Conservation (phyloP, 306 rosid genomes). For the Pterocarpus macrocarpus region DNA sequence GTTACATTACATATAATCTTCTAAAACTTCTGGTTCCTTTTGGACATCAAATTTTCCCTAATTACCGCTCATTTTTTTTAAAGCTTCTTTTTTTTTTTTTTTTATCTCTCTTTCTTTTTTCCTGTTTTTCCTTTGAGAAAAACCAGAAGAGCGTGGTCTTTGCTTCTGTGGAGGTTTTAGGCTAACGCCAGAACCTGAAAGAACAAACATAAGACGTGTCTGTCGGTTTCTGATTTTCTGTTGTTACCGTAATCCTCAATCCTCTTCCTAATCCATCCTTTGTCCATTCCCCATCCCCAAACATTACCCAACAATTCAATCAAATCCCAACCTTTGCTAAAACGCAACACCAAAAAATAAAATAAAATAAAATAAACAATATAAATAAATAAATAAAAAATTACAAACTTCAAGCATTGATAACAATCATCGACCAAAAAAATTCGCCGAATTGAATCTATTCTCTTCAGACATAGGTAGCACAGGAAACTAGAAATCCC, state of each 20-base stretch:
- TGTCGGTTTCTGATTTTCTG: slow-evolving; percentile 22
- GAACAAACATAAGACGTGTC: slow-evolving; percentile 6
- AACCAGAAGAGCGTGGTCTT: slow-evolving; percentile 26
- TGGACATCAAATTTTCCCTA: neutral
- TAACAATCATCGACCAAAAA: slow-evolving; percentile 32
- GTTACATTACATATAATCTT: neutral
- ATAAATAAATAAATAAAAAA: neutral
- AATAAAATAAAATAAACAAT: neutral
- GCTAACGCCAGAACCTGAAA: slow-evolving; percentile 10
- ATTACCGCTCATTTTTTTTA: neutral
- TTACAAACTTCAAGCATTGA: slow-evolving; percentile 33
- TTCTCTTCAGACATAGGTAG: neutral
- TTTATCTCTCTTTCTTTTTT: neutral
- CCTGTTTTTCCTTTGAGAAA: neutral
- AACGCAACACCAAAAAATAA: slow-evolving; percentile 10
- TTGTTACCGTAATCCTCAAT: slow-evolving; percentile 1
- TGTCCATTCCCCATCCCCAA: slow-evolving; percentile 7
- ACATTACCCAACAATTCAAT: slow-evolving; percentile 14
- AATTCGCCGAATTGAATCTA: neutral
- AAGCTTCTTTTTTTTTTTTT: neutral
- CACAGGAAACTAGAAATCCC: too few relatives aligned
- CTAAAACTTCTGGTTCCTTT: neutral
- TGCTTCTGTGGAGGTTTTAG: slow-evolving; percentile 30
- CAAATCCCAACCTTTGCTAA: slow-evolving; percentile 26
- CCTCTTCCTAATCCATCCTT: slow-evolving; percentile 27